Conservation (phyloP, 1,284 basidiomycete genomes). For the Moniliophthora roreri region DNA sequence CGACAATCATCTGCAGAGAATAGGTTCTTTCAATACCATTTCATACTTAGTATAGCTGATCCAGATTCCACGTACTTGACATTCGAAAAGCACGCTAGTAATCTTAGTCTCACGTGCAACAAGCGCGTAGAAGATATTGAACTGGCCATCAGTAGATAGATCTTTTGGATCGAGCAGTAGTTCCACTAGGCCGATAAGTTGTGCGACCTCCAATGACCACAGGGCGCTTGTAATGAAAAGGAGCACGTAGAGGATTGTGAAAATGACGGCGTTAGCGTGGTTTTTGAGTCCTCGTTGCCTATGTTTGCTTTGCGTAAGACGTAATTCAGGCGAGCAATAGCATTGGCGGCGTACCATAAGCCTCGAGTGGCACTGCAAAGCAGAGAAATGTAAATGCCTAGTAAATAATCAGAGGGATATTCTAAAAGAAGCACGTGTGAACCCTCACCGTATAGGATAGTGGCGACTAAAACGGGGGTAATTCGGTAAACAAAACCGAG, state of each 20-base stretch:
- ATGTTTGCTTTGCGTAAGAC: neutral
- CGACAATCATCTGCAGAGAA: conserved; percentile 8
- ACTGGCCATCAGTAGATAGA: conserved; percentile 3
- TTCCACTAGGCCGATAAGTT: conserved; percentile 6
- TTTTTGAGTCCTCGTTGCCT: conserved; percentile 6
- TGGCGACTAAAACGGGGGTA: conserved; percentile 3
- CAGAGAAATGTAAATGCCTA: conserved; percentile 6
- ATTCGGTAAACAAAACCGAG: conserved; percentile 8
- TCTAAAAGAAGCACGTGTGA: neutral
- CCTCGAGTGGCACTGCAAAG: conserved; percentile 7
- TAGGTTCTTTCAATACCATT: neutral
- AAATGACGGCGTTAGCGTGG: neutral
- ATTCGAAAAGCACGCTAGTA: conserved; percentile 8
- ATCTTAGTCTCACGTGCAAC: conserved; percentile 6
- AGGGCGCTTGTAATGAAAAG: conserved; percentile 4
- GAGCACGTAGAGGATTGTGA: conserved; percentile 3
- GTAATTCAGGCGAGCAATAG: neutral
- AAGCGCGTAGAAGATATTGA: conserved; percentile 5
- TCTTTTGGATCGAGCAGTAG: conserved; percentile 4
- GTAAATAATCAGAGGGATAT: neutral
- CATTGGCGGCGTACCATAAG: conserved; percentile 3
- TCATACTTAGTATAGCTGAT: neutral
- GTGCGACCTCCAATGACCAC: conserved; percentile 8
- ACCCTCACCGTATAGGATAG: conserved; percentile 6
- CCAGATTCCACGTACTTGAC: neutral